Evolutionary conservation across 2,329 filamentous ascomycete genomes (phyloP).

Genomic region (Xylaria sp.): DNA sequence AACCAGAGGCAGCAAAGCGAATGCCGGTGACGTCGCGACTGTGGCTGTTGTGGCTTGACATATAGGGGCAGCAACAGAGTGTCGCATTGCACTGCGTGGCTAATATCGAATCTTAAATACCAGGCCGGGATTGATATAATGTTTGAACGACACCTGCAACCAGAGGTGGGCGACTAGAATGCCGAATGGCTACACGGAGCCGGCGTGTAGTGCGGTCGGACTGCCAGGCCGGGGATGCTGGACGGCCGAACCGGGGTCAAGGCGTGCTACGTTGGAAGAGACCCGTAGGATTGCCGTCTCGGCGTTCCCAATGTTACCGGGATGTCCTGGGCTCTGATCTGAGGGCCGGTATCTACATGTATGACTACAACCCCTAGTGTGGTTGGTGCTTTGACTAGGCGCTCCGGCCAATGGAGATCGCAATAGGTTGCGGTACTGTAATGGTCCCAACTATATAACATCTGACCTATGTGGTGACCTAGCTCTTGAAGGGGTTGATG

Average conservation of each 20-base stretch:
- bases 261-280: background rate
- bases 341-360: background rate
- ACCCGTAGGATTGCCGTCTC: background rate
- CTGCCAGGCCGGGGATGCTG: background rate
- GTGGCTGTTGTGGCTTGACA: slow-evolving; percentile 28
- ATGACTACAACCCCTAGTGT: background rate
- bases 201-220: slow-evolving; percentile 16
- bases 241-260: background rate
- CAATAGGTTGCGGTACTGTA: background rate
- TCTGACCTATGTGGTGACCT: no score
- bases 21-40: background rate
- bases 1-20: background rate
- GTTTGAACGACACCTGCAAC: background rate
- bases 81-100: background rate
- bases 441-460: background rate
- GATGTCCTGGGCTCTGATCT: background rate
- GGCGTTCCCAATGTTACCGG: background rate
- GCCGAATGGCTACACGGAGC: slow-evolving; percentile 4
- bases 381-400: background rate
- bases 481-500: no score
- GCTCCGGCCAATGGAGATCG: background rate
- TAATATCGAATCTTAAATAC: background rate
- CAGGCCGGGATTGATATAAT: background rate
- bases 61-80: background rate
- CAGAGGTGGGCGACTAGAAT: background rate